Evolutionary conservation across 345 rosid genomes (phyloP).

Genomic region (Bruguiera sexangula): DNA sequence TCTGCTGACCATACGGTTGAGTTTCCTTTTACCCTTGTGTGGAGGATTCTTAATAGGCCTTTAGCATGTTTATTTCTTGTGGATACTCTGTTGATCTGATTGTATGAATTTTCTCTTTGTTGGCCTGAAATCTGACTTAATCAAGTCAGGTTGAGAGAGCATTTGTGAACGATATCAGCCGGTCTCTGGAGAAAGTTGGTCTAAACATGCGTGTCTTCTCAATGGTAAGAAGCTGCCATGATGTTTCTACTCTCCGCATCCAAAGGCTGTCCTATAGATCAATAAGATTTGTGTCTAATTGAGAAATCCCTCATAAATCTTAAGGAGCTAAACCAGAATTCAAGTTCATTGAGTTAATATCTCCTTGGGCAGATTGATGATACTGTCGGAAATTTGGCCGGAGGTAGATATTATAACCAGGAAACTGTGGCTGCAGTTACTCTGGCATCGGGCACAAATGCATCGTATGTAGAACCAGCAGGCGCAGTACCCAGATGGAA

Average conservation of each 20-base stretch:
- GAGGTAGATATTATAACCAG: conserved; percentile 54
- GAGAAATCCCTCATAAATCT: no score
- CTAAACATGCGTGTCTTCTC: conserved; percentile 36
- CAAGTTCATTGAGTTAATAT: not conserved
- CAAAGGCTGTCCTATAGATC: not conserved
- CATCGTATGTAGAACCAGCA: conserved; percentile 49
- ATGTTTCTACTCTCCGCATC: not conserved
- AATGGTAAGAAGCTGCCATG: not conserved
- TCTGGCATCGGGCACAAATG: conserved; percentile 51
- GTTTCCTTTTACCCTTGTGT: conserved; percentile 4
- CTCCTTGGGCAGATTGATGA: conserved; percentile 45
- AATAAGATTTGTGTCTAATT: not conserved
- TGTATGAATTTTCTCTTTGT: not conserved
- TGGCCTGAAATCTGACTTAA: not conserved
- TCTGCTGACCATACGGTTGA: conserved; percentile 36
- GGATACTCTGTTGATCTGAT: not conserved
- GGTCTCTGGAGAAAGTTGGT: conserved; percentile 41
- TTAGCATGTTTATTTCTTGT: not conserved
- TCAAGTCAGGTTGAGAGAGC: conserved; percentile 24
- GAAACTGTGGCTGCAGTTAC: conserved; percentile 56
- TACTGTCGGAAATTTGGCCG: conserved; percentile 51
- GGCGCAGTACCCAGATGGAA: conserved; percentile 40
- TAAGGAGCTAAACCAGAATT: not conserved
- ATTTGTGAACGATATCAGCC: conserved; percentile 36
- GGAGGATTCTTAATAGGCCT: not conserved